A percentile compares a stretch with the other conserved stretches of the same genome.
Conservation (phyloP, 179 eudicot species). For the Beta macrorhiza region DNA sequence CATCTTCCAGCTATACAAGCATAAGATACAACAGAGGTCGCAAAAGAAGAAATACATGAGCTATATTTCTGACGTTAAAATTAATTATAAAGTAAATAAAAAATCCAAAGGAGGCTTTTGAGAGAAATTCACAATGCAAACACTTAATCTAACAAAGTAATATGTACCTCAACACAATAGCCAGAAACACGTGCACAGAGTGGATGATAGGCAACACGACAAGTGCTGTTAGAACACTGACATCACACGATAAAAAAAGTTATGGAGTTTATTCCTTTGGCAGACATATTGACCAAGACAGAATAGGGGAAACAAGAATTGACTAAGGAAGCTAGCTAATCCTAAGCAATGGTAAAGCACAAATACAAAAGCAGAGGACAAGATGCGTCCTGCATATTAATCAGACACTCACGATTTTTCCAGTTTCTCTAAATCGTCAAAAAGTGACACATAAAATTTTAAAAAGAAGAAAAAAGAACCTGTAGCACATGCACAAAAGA, state of each 20-base stretch:
- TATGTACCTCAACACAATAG: slow-evolving; percentile 78
- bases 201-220: slow-evolving; percentile 94
- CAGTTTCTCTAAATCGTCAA: neutral
- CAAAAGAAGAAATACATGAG: slow-evolving; percentile 9
- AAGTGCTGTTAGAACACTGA: slow-evolving; percentile 85
- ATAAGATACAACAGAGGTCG: slow-evolving; percentile 16
- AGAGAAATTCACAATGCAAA: slow-evolving; percentile 3
- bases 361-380: neutral
- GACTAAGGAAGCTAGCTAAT: neutral
- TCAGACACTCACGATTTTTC: neutral
- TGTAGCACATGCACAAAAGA: neutral
- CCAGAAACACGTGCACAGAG: slow-evolving; percentile 99
- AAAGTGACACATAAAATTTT: neutral
- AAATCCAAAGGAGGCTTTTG: neutral
- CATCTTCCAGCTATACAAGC: slow-evolving; percentile 72
- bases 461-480: neutral
- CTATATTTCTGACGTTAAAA: neutral
- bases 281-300: neutral
- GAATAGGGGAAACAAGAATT: neutral
- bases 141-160: slow-evolving; percentile 14
- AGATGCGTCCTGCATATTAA: neutral
- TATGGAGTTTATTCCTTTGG: neutral
- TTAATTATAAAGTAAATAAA: neutral
- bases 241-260: slow-evolving; percentile 12
- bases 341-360: neutral